A percentile compares a stretch with the other conserved stretches of the same genome.
phyloP scores from a whole-genome alignment of 2,329 filamentous ascomycete species.

The Fusarium lateritium region DNA sequence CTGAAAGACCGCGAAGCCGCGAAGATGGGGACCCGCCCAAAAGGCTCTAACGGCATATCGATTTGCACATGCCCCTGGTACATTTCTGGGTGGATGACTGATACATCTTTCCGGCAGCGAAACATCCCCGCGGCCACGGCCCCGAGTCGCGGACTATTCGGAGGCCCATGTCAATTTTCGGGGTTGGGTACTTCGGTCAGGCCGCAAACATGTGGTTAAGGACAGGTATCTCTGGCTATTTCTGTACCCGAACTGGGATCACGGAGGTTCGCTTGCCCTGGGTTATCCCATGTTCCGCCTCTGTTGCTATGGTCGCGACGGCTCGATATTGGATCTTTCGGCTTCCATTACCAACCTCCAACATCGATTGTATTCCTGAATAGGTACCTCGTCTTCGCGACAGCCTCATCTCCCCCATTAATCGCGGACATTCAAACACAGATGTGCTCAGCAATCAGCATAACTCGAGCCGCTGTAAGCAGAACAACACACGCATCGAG shows the following conservation, averaged over 20 bases:
- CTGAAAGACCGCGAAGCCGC: conserved; percentile 42
- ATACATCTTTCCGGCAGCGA: conserved; percentile 11
- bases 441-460: background rate
- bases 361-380: conserved; percentile 1
- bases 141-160: conserved; percentile 26
- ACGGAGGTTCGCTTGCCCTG: conserved; percentile 22
- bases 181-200: conserved; percentile 40
- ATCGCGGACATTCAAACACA: conserved; percentile 16
- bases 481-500: conserved; percentile 16
- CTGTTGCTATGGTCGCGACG: conserved; percentile 12
- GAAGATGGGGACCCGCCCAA: conserved; percentile 22
- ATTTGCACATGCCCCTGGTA: conserved; percentile 34
- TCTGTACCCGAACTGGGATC: conserved; percentile 34
- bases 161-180: conserved; percentile 34
- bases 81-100: conserved; percentile 11
- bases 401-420: background rate
- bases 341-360: background rate
- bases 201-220: conserved; percentile 12
- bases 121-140: conserved; percentile 29
- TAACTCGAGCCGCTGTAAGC: conserved; percentile 26
- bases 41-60: conserved; percentile 27
- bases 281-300: conserved; percentile 11
- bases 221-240: conserved; percentile 27
- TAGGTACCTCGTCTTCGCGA: background rate
- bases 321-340: conserved; percentile 14